Conservation (phyloP, 1,139 yeast genomes). For the Saccharomyces hybrid region DNA sequence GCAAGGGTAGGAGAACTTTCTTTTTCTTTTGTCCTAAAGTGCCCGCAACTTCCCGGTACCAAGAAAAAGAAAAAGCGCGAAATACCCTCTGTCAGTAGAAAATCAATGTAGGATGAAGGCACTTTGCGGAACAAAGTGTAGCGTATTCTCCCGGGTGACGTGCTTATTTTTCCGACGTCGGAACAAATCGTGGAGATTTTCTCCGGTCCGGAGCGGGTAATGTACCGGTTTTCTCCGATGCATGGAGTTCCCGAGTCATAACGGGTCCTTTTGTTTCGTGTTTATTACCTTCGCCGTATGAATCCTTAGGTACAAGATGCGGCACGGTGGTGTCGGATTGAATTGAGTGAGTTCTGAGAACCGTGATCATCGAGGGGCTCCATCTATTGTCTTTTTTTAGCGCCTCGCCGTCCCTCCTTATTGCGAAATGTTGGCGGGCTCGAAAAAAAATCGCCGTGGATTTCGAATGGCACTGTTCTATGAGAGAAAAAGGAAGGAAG, state of each 20-base stretch:
- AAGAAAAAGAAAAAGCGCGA: background rate
- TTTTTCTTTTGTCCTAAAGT: background rate
- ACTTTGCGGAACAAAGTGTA: background rate
- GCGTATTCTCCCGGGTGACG: background rate
- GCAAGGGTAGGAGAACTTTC: background rate
- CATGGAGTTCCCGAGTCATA: background rate
- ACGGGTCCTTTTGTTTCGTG: background rate
- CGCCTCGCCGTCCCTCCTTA: background rate
- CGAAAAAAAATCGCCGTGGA: background rate
- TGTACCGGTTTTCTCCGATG: background rate
- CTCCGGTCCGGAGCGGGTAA: background rate
- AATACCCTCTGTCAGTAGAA: background rate
- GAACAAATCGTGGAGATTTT: background rate
- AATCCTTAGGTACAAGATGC: background rate
- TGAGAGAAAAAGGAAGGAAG: background rate
- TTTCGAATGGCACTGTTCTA: background rate
- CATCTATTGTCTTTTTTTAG: background rate
- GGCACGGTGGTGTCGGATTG: background rate
- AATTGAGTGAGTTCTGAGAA: background rate
- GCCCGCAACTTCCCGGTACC: background rate
- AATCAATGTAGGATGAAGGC: background rate
- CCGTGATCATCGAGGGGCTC: background rate
- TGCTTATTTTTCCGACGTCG: background rate
- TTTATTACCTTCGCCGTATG: background rate
- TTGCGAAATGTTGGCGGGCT: background rate